Evolutionary conservation across 805 yeast species (phyloP).

Genomic region (Maudiozyma pseudohumilis): DNA sequence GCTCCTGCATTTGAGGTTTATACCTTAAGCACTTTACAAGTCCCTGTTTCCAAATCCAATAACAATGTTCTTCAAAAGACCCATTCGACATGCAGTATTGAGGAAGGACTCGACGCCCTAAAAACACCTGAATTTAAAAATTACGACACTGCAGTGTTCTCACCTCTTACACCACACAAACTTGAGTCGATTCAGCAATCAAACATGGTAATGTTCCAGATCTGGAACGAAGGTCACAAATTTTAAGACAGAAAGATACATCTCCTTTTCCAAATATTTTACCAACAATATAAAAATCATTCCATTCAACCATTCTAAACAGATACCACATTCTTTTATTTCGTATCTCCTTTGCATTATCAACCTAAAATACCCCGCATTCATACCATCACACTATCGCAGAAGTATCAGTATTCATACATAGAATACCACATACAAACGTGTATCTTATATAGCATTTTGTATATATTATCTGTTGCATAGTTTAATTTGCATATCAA

Average conservation of each 20-base stretch:
- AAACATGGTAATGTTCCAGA: background rate
- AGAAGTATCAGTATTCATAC: too few relatives aligned
- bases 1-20: background rate
- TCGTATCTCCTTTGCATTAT: too few relatives aligned
- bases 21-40: background rate
- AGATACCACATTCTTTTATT: too few relatives aligned
- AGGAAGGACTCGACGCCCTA: conserved; percentile 8
- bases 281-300: background rate
- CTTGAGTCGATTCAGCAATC: conserved; percentile 1
- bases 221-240: conserved; percentile 2
- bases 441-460: too few relatives aligned
- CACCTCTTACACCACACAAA: conserved; percentile 3
- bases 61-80: conserved; percentile 2
- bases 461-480: too few relatives aligned
- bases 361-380: too few relatives aligned
- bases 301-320: too few relatives aligned
- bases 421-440: too few relatives aligned
- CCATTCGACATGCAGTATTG: conserved; percentile 7
- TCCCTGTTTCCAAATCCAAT: conserved; percentile 3
- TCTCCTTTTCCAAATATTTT: background rate
- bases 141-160: background rate
- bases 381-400: too few relatives aligned
- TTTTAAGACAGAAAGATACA: background rate
- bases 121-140: conserved; percentile 9
- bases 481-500: too few relatives aligned